Base-by-base conservation (phyloP, 164 flowering plant genomes). In the Sextonia rubra region DNA sequence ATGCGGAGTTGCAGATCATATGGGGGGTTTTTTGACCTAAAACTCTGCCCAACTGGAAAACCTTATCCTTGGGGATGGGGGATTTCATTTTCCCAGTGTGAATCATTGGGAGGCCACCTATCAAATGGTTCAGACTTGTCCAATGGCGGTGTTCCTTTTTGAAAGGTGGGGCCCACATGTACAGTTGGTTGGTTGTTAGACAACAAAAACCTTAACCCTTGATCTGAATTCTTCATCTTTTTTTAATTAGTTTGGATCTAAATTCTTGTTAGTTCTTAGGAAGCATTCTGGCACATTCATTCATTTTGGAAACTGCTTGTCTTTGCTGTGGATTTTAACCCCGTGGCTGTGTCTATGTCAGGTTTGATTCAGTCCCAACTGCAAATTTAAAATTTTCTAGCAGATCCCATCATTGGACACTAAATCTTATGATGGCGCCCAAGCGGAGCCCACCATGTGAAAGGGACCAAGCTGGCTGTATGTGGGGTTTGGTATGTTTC, bases 401-500 rank as follows among this genome's bases (percentile, higher is more conserved):
- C 37, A 5, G 7, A 52, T 52, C 47, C 67, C 9, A 14, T 1
- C 9, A 17, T 30, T 64, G 67, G 44, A 64, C 30, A 17, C n/a
- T 64, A 20, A 61, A 30, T 64, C n/a, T 32, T 64, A 64, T 64
- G 67, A 94, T 91, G 98, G 87, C 84, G 52, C 85, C 81, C 23
- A 84, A 72, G 71, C 90, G 79, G 27, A 64, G 72, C 70, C 71
- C 72, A 17, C 80, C 79, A 25, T 32, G 71, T 67, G 88, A 84
- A 67, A 86, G 80, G 73, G 82, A 78, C 72, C 91, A 84, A 27
- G 73, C 83, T 4, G 93, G 97, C 32, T 94, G 98, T 71, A 87
- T 94, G 83, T 82, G 85, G 86, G 86, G 97, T 47, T 78, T 90
- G 79, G 88, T 91, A 37, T 86, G 83, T 75, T 81, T 89, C 58